A percentile compares a stretch with the other conserved stretches of the same genome.
Evolutionary conservation across 306 rosid species (phyloP).

Genomic region (Rubus idaeus): DNA sequence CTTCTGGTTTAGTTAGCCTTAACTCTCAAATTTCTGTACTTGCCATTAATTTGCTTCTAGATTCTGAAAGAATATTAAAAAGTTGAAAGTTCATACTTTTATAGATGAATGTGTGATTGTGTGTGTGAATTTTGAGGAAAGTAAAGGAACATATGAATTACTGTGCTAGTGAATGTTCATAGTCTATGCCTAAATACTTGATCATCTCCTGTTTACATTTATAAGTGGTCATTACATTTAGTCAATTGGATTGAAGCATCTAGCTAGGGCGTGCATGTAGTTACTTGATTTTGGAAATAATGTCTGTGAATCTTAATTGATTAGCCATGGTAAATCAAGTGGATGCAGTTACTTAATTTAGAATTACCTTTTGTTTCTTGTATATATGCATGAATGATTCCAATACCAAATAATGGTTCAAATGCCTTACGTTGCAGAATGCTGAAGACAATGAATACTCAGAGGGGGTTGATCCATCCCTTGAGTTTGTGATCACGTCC

Average conservation of each 20-base stretch:
- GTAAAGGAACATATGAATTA: not conserved
- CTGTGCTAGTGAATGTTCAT: not conserved
- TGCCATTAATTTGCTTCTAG: not conserved
- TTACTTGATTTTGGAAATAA: not conserved
- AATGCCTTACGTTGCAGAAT: constrained; percentile 37
- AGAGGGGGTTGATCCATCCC: constrained; percentile 47
- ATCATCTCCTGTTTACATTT: not conserved
- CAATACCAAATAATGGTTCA: not conserved
- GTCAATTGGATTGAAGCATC: not conserved
- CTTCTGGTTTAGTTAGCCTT: not conserved
- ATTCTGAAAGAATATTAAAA: not conserved
- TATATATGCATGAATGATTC: not conserved
- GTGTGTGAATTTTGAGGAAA: not conserved
- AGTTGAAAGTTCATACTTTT: not conserved
- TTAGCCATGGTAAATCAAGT: not conserved
- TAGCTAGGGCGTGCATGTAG: not conserved
- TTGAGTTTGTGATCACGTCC: constrained; percentile 63
- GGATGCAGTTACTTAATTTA: not conserved
- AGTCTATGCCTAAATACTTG: not conserved
- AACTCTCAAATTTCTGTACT: not conserved
- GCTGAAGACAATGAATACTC: constrained; percentile 74
- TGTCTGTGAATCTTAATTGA: not conserved
- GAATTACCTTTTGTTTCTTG: not conserved
- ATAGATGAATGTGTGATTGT: not conserved
- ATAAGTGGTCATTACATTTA: not conserved